Evolutionary conservation across 2,329 filamentous ascomycete species (phyloP), one percentile per base, ranked within the genome.

Genomic region (Trichophaea hybrida): DNA sequence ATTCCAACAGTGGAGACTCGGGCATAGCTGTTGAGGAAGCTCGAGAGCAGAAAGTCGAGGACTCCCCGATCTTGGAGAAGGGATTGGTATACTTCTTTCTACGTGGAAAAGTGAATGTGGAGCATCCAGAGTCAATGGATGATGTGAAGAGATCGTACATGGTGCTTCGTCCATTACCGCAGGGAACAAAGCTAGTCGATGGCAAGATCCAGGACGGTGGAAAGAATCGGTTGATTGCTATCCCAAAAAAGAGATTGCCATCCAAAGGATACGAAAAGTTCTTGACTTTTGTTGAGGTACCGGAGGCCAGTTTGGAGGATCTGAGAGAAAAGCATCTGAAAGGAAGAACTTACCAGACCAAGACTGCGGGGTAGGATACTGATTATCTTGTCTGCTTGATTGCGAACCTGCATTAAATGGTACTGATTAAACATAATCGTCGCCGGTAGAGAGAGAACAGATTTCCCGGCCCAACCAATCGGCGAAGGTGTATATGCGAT

Each of bases 71-170:
- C 31, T 76, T 94, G 1, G 89, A 96, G 69, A 94, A 93, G 69
- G 89, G 89, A 2, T 79, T 93, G 67, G 83, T 95, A 66, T 94
- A 94, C 75, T 94, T 94, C 77, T 94, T 94, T 75, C 84, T 85
- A 68, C 83, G 89, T 15, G 82, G 82, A 6, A 83, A 88, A 10
- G 86, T 95, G 40, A 80, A 81, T 55, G 77, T 86, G 32, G 80
- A 88, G 4, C 77, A 86, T 5, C 83, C 88, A 0, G 77, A 83
- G 15, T 77, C 78, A 50, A 76, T 91, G 1, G 73, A 78, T 44
- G 88, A 95, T 56, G 79, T 94, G 53, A 81, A 85, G 46, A 83
- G 88, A 53, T 88, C 79, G 63, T 91, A 85, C 74, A 83, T 95
- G 68, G 78, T 94, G 12, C 78, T 95, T 3, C 81, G 86, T 0